A percentile compares a stretch with the other conserved stretches of the same genome.
These are phyloP conservation scores for Pecoramyces ruminantium DNA, from an alignment of 192 early-diverging fungal species.

Conservation along the genomic window DNA sequence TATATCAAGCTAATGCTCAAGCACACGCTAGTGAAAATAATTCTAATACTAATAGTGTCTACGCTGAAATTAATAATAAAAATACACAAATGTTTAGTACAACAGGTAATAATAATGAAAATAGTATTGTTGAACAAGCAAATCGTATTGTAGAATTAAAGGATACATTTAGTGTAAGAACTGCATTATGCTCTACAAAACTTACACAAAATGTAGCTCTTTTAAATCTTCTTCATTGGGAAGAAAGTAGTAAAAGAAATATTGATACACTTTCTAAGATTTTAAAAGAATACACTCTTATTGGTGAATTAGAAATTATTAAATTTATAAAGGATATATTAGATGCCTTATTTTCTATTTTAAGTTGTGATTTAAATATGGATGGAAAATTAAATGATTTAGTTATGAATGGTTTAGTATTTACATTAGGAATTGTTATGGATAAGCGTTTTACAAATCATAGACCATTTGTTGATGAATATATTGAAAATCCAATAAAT, in stretches of 20 bases:
- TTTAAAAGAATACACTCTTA: conserved; percentile 27
- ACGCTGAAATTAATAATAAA: conserved; percentile 5
- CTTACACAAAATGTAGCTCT: conserved; percentile 46
- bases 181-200: conserved; percentile 39
- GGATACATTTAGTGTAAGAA: conserved; percentile 30
- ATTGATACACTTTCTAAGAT: conserved; percentile 15
- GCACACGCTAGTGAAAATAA: conserved; percentile 8
- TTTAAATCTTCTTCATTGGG: conserved; percentile 50
- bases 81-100: not conserved
- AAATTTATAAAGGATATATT: conserved; percentile 48
- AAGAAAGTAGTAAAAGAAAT: conserved; percentile 9
- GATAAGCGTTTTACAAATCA: conserved; percentile 44
- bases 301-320: conserved; percentile 48
- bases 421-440: conserved; percentile 33
- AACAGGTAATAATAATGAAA: not conserved
- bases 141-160: conserved; percentile 3
- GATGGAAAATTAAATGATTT: conserved; percentile 16
- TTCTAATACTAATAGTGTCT: conserved; percentile 6
- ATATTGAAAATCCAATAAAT: conserved; percentile 19
- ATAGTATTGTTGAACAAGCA: not conserved
- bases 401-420: conserved; percentile 29
- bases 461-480: conserved; percentile 32
- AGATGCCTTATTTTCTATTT: conserved; percentile 39
- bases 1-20: conserved; percentile 9
- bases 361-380: conserved; percentile 16